phyloP scores from a whole-genome alignment of 169 alveolate species.

The Plasmodium inui region DNA sequence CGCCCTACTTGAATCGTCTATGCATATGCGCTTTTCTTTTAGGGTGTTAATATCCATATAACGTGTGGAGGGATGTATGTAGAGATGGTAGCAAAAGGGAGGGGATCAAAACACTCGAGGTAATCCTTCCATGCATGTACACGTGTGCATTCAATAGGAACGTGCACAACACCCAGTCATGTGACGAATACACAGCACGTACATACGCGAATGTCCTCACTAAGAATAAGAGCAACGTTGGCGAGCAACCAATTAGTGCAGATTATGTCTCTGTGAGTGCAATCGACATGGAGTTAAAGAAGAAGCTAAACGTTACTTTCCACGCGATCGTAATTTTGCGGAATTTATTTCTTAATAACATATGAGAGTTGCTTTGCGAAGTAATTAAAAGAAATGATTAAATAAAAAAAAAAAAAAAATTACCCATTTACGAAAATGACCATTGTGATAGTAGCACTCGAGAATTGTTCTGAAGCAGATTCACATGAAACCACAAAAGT shows the following conservation, averaged over 20 bases:
- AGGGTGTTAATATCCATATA: constrained; percentile 19
- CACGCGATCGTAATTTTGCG: neutral
- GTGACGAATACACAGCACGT: neutral
- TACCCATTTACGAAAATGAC: neutral
- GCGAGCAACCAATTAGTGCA: neutral
- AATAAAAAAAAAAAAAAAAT: constrained; percentile 17
- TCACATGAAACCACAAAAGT: neutral
- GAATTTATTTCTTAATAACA: neutral
- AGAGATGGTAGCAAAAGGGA: neutral
- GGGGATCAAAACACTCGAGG: neutral
- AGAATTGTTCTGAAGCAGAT: constrained; percentile 12
- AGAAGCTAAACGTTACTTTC: neutral
- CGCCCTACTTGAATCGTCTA: constrained; percentile 15
- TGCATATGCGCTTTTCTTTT: constrained; percentile 1
- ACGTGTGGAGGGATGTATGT: neutral
- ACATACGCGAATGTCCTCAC: neutral
- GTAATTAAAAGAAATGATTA: neutral
- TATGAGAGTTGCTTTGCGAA: neutral
- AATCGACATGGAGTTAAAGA: neutral
- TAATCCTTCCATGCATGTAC: neutral
- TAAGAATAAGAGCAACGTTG: neutral
- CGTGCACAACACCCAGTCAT: neutral
- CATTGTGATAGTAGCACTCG: neutral
- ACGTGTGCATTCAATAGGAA: neutral
- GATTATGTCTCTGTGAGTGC: neutral